These are phyloP conservation scores for Thuidium tamariscinum DNA, from an alignment of 225 moss, liverwort and hornwort genomes.

Conservation along the genomic window DNA sequence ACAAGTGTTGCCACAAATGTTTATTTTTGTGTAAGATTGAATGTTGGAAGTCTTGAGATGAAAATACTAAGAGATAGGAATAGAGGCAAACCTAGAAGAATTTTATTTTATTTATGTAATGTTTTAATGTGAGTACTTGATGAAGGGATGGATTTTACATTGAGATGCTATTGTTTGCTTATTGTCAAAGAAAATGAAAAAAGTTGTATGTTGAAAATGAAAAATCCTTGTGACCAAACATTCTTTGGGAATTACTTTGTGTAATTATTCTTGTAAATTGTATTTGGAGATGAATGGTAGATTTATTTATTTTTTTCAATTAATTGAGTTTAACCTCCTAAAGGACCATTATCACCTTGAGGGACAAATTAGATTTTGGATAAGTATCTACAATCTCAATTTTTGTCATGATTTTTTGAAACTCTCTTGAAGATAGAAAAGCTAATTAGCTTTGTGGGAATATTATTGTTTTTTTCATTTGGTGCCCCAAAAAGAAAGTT, in stretches of 20 bases:
- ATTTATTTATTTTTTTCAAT: neutral
- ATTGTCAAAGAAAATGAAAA: fast-evolving
- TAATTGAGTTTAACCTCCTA: no score
- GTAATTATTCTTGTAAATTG: neutral
- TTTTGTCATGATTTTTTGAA: no score
- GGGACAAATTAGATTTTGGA: no score
- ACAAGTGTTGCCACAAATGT: neutral
- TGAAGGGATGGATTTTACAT: fast-evolving
- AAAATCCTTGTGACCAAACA: neutral
- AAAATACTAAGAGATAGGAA: neutral
- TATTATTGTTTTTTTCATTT: no score
- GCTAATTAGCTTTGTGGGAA: no score
- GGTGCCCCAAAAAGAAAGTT: no score
- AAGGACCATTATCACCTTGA: no score
- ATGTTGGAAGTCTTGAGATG: neutral
- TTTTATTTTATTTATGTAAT: neutral
- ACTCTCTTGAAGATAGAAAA: no score
- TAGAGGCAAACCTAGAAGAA: neutral
- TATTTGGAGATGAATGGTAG: neutral
- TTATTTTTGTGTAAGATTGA: neutral
- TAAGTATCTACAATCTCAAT: no score
- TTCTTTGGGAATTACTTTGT: neutral
- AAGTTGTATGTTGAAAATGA: no score
- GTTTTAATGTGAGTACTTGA: neutral
- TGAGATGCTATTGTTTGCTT: neutral